These are phyloP conservation scores for Actinomortierella ambigua DNA, from an alignment of 371 early-diverging fungal species.

Conservation along the genomic window DNA sequence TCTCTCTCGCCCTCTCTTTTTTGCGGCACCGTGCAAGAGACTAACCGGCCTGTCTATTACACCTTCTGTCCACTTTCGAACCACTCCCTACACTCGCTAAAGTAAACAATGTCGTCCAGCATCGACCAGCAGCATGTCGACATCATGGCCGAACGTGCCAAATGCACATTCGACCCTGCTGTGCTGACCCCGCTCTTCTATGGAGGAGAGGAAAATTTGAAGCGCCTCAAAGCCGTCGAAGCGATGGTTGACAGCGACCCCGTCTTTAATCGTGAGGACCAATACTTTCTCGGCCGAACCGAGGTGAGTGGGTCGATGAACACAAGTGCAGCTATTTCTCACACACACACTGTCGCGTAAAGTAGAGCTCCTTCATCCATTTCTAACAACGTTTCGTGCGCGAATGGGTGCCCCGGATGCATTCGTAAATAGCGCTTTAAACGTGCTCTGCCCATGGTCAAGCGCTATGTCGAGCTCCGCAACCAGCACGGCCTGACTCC, in stretches of 20 bases:
- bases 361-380: too few species aligned
- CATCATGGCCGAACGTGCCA: constrained; percentile 56
- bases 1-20: too few species aligned
- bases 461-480: constrained; percentile 48
- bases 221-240: constrained; percentile 23
- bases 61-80: too few species aligned
- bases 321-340: too few species aligned
- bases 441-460: constrained; percentile 48
- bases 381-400: too few species aligned
- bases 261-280: constrained; percentile 46
- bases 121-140: constrained; percentile 41
- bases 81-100: too few species aligned
- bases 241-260: constrained; percentile 47
- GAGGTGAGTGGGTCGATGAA: constrained; percentile 39
- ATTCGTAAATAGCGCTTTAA: constrained; percentile 38
- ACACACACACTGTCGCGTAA: too few species aligned
- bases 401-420: too few species aligned
- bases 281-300: constrained; percentile 49
- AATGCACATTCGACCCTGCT: constrained; percentile 56
- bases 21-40: too few species aligned
- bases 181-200: constrained; percentile 37
- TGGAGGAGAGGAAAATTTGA: constrained; percentile 37
- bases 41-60: too few species aligned
- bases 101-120: constrained; percentile 15
- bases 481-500: constrained; percentile 48